Conservation (phyloP, 176 grass and related monocot species). For the Rhynchospora breviuscula region DNA sequence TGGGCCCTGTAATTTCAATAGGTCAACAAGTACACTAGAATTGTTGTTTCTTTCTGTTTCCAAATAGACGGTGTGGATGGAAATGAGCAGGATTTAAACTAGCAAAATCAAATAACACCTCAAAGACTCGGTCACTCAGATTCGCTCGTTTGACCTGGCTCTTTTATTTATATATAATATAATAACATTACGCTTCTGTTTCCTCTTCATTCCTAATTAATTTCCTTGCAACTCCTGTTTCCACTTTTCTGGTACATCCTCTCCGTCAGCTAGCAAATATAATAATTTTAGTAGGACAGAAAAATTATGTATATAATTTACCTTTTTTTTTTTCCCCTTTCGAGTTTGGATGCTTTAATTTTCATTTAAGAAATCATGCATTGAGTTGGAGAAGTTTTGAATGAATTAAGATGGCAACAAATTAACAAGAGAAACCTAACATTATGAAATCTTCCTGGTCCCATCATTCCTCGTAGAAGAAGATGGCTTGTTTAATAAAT, state of each 20-base stretch:
- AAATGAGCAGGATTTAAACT: not conserved
- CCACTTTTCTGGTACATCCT: not conserved
- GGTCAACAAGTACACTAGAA: not conserved
- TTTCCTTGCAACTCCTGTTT: not conserved
- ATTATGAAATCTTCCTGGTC: too few species aligned
- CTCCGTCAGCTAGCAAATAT: not conserved
- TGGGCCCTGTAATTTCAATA: not conserved
- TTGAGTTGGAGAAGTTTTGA: not conserved
- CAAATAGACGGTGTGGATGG: not conserved
- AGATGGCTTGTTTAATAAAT: too few species aligned
- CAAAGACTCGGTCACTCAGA: not conserved
- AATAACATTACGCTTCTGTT: not conserved
- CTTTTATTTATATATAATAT: not conserved
- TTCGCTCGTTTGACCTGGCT: conserved; percentile 6
- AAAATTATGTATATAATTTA: not conserved
- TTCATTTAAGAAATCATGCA: not conserved
- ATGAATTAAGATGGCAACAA: not conserved
- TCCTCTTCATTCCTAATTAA: not conserved
- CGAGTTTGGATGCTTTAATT: not conserved
- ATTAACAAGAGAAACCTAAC: too few species aligned
- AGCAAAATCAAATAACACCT: not conserved
- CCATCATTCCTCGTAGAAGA: too few species aligned
- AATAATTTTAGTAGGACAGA: not conserved
- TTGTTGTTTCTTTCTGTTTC: not conserved
- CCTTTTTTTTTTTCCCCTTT: not conserved